These are phyloP conservation scores for Dunaliella primolecta DNA, from an alignment of 139 green algal species.

Conservation along the genomic window DNA sequence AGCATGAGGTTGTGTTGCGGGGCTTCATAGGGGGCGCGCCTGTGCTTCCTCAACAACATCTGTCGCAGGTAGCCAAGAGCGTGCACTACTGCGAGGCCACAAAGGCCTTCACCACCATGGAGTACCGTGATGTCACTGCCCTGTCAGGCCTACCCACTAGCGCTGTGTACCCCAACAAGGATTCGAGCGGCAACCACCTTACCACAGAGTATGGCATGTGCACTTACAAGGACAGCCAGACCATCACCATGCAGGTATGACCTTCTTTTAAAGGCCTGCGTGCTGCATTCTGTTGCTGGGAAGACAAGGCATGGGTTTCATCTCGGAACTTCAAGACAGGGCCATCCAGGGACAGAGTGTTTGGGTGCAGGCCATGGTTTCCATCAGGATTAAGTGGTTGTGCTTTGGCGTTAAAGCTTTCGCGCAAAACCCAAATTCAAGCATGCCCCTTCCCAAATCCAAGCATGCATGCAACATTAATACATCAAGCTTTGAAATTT, in stretches of 20 bases:
- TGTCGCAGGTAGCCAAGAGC: constrained; percentile 52
- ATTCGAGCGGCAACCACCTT: constrained; percentile 72
- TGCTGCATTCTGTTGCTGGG: not conserved
- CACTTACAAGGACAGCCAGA: constrained; percentile 89
- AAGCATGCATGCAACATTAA: no score
- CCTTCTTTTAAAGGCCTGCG: not conserved
- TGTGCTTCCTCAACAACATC: not conserved
- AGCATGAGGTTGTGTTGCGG: no score
- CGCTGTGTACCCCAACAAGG: not conserved
- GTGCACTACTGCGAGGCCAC: constrained; percentile 90
- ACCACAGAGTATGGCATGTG: constrained; percentile 92
- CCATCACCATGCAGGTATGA: constrained; percentile 12
- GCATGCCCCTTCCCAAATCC: no score
- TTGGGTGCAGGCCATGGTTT: no score
- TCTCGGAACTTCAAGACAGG: not conserved
- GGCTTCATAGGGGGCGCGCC: no score
- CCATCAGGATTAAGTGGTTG: no score
- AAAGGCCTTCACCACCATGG: constrained; percentile 57
- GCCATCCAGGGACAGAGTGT: not conserved
- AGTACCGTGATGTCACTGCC: constrained; percentile 92
- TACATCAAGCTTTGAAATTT: no score
- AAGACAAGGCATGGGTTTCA: not conserved
- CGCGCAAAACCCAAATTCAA: no score
- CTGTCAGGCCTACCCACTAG: constrained; percentile 55
- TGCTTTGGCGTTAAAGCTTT: no score